phyloP scores from a whole-genome alignment of 73 alveolate genomes.

The Blepharisma stoltei region DNA sequence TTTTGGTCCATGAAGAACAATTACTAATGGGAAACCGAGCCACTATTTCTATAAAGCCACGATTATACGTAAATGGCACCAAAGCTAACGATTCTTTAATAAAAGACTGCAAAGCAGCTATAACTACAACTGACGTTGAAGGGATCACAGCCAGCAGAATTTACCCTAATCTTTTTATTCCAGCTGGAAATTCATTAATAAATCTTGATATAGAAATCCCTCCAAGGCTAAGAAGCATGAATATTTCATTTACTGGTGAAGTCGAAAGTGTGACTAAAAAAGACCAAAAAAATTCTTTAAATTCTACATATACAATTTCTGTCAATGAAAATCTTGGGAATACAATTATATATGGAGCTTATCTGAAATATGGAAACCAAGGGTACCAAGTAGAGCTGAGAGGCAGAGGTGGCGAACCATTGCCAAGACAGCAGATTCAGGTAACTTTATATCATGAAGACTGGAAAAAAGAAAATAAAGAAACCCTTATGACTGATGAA shows the following conservation, averaged over 20 bases:
- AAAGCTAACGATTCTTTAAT: constrained; percentile 49
- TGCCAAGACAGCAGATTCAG: background rate
- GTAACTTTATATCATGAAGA: background rate
- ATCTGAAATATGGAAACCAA: constrained; percentile 44
- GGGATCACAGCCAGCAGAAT: constrained; percentile 62
- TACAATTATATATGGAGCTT: background rate
- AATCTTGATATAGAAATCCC: constrained; percentile 79
- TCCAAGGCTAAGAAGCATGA: constrained; percentile 56
- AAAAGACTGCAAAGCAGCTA: constrained; percentile 56
- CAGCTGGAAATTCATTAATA: constrained; percentile 54
- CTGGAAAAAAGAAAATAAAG: background rate
- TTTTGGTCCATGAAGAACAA: constrained; percentile 46
- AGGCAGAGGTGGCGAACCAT: constrained; percentile 25
- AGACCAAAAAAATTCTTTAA: constrained; percentile 12
- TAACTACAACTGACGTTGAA: constrained; percentile 64
- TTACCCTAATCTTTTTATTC: constrained; percentile 56
- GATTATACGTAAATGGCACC: constrained; percentile 64
- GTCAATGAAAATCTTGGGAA: background rate
- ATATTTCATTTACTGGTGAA: constrained; percentile 47
- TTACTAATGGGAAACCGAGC: constrained; percentile 82
- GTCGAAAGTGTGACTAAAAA: constrained; percentile 41
- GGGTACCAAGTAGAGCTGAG: constrained; percentile 37
- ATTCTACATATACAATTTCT: background rate
- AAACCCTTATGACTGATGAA: constrained; percentile 30
- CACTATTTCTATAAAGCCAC: constrained; percentile 62